Evolutionary conservation across 169 alveolate genomes (phyloP).

Genomic region (Theileria luwenshuni): DNA sequence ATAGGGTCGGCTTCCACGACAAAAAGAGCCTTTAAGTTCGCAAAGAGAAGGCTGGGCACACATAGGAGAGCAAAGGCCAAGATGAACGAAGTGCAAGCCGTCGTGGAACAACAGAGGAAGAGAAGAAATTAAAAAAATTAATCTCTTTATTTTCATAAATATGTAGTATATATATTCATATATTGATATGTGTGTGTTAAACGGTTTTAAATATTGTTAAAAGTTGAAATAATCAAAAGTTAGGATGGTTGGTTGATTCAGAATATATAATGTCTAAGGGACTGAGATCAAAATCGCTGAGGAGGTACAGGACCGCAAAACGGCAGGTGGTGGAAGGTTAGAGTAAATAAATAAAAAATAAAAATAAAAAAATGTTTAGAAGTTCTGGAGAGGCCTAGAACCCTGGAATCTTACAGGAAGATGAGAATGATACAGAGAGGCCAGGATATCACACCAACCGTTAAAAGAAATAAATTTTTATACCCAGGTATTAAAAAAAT

Average conservation of each 20-base stretch:
- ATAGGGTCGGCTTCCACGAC: slow-evolving; percentile 95
- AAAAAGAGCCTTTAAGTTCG: slow-evolving; percentile 97
- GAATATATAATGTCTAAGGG: slow-evolving; percentile 76
- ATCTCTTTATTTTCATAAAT: slow-evolving; percentile 21
- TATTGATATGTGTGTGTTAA: slow-evolving; percentile 2
- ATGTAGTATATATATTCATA: slow-evolving; percentile 1
- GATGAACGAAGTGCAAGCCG: slow-evolving; percentile 90
- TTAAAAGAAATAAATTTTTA: slow-evolving; percentile 71
- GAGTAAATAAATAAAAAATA: too few relatives aligned
- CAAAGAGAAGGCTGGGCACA: slow-evolving; percentile 98
- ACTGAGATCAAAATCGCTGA: slow-evolving; percentile 74
- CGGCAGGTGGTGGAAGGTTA: too few relatives aligned
- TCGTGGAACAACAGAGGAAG: slow-evolving; percentile 88
- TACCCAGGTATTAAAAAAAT: slow-evolving; percentile 71
- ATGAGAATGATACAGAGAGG: slow-evolving; percentile 52
- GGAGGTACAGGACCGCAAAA: slow-evolving; percentile 79
- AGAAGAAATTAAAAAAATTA: slow-evolving; percentile 29
- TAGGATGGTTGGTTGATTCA: neutral
- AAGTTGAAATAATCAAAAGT: neutral
- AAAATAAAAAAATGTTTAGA: slow-evolving; percentile 2
- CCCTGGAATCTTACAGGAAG: slow-evolving; percentile 51
- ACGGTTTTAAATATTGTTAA: slow-evolving; percentile 18
- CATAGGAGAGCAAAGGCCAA: slow-evolving; percentile 97
- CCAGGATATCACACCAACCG: slow-evolving; percentile 56
- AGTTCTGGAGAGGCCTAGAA: slow-evolving; percentile 29